A percentile compares a stretch with the other conserved stretches of the same genome.
Evolutionary conservation across 352 stramenopile species (phyloP).

Genomic region (Phytophthora rubi): DNA sequence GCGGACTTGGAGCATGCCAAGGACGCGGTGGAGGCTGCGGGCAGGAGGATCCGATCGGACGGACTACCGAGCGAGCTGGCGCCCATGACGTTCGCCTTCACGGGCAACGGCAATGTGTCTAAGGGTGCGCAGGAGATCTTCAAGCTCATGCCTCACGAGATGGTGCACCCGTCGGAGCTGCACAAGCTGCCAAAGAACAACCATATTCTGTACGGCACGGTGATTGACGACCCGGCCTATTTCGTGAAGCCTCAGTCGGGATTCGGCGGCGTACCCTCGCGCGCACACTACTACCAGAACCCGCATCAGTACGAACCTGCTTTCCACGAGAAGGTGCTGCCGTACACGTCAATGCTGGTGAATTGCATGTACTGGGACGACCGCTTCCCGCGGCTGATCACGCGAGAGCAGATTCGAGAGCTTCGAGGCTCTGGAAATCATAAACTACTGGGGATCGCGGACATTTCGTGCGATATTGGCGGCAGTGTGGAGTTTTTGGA

Average conservation of each 20-base stretch:
- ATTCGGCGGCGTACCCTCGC: slow-evolving; percentile 24
- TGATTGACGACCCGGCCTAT: slow-evolving; percentile 72
- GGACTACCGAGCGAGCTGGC: slow-evolving; percentile 80
- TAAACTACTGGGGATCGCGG: slow-evolving; percentile 91
- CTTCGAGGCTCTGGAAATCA: slow-evolving; percentile 68
- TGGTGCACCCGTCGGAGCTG: slow-evolving; percentile 90
- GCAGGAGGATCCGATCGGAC: slow-evolving; percentile 79
- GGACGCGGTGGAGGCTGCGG: slow-evolving; percentile 81
- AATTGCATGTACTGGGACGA: slow-evolving; percentile 98
- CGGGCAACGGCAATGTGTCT: slow-evolving; percentile 94
- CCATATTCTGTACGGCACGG: slow-evolving; percentile 76
- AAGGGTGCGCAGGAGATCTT: slow-evolving; percentile 96
- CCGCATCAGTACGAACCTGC: slow-evolving; percentile 90
- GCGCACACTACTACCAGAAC: slow-evolving; percentile 92
- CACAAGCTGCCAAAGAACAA: slow-evolving; percentile 68
- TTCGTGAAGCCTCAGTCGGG: slow-evolving; percentile 69
- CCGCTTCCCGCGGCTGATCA: slow-evolving; percentile 92
- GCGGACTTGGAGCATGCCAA: slow-evolving; percentile 90
- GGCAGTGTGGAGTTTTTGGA: slow-evolving; percentile 95
- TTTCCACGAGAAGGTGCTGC: slow-evolving; percentile 92
- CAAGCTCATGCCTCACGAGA: slow-evolving; percentile 93
- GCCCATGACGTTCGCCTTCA: slow-evolving; percentile 94
- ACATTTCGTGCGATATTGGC: slow-evolving; percentile 96
- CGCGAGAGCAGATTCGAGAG: slow-evolving; percentile 88
- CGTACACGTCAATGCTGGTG: slow-evolving; percentile 92